Percentiles rank a stretch among this genome's conserved stretches.
Evolutionary conservation across 768 basidiomycete species (phyloP).

Genomic region (Chiua virens): DNA sequence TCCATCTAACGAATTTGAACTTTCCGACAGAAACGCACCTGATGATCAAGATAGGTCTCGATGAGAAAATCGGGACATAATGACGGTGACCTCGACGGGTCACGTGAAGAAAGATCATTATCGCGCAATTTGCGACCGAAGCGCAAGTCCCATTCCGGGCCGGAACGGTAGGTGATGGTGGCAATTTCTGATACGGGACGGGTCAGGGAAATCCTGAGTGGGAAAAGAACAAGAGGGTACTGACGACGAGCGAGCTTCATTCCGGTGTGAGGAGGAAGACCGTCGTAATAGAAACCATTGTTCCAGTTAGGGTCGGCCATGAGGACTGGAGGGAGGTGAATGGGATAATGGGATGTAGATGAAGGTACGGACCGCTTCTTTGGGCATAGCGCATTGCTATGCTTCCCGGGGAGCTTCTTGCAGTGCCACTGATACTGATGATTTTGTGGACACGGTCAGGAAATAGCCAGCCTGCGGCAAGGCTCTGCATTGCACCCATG

Average conservation of each 20-base stretch:
- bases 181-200: constrained; percentile 74
- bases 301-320: constrained; percentile 99
- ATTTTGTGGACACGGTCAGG: constrained; percentile 88
- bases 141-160: constrained; percentile 98
- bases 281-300: constrained; percentile 95
- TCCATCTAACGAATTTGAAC: background rate
- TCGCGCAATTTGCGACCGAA: constrained; percentile 78
- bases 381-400: constrained; percentile 97
- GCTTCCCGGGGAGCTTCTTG: constrained; percentile 86
- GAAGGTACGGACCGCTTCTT: constrained; percentile 67
- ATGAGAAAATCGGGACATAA: constrained; percentile 97
- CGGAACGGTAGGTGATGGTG: constrained; percentile 97
- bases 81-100: constrained; percentile 50
- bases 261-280: constrained; percentile 92
- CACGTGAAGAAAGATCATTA: constrained; percentile 10
- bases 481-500: constrained; percentile 98
- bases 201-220: background rate
- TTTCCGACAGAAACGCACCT: constrained; percentile 37
- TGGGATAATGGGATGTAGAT: background rate
- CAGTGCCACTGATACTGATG: constrained; percentile 93
- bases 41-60: constrained; percentile 97
- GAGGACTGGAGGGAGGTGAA: constrained; percentile 57
- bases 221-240: constrained; percentile 25
- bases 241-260: constrained; percentile 98
- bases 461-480: constrained; percentile 91